These are phyloP conservation scores for Taphrina communis DNA, from an alignment of 1,139 yeast genomes.

Conservation along the genomic window DNA sequence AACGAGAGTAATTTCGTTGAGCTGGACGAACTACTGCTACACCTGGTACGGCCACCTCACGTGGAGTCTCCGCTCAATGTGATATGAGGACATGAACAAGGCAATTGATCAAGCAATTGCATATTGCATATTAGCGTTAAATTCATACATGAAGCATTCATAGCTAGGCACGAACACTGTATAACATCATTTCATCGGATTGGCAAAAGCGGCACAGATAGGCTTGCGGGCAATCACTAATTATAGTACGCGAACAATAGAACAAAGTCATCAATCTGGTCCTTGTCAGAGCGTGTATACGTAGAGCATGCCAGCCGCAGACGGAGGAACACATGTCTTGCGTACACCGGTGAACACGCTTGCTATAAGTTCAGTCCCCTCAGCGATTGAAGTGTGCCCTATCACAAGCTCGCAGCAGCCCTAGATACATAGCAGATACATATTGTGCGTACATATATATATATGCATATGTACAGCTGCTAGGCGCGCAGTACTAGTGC, in stretches of 20 bases:
- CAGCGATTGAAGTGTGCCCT: too few species aligned
- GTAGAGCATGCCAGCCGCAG: too few species aligned
- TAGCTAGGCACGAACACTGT: conserved; percentile 4
- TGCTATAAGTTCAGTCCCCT: too few species aligned
- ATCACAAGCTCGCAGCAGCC: too few species aligned
- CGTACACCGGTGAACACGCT: too few species aligned
- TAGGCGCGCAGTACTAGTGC: too few species aligned
- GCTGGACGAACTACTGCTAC: conserved; percentile 73
- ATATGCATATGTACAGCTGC: not conserved
- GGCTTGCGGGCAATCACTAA: not conserved
- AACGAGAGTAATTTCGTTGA: conserved; percentile 73
- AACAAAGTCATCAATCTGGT: not conserved
- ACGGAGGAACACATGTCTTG: too few species aligned
- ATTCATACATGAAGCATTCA: not conserved
- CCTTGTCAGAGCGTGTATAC: too few species aligned
- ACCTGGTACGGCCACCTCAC: conserved; percentile 50
- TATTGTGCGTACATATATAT: not conserved
- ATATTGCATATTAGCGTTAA: conserved; percentile 6
- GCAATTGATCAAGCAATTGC: not conserved
- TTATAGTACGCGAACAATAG: not conserved
- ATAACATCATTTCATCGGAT: not conserved
- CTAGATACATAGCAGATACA: too few species aligned
- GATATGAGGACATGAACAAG: not conserved
- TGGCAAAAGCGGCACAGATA: not conserved
- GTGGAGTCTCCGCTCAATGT: not conserved